These are phyloP conservation scores for Metrosideros polymorpha DNA, from an alignment of 441 rosid species.

Conservation along the genomic window DNA sequence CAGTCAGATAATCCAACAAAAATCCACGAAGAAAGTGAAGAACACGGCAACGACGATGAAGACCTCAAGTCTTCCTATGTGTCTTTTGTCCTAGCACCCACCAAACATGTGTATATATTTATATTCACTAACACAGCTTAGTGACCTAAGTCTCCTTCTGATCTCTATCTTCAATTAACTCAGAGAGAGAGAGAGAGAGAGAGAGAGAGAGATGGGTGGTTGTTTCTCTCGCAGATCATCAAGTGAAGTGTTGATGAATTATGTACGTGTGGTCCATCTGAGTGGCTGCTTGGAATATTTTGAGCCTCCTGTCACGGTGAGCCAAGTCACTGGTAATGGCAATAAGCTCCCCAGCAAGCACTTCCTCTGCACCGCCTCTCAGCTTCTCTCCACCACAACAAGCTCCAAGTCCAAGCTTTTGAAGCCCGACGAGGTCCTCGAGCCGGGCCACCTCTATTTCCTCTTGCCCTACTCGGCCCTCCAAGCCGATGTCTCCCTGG, in stretches of 20 bases:
- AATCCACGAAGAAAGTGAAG: not conserved
- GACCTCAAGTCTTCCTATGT: not conserved
- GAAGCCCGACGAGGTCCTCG: slow-evolving; percentile 7
- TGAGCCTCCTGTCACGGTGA: slow-evolving; percentile 18
- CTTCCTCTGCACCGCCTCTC: slow-evolving; percentile 22
- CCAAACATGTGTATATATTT: not conserved
- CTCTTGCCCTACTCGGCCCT: slow-evolving; percentile 17
- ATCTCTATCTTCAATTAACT: not conserved
- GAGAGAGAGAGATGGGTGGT: too few relatives aligned
- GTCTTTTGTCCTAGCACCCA: not conserved
- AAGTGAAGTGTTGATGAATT: not conserved
- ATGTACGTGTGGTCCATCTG: slow-evolving; percentile 29
- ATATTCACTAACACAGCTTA: not conserved
- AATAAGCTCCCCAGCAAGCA: not conserved
- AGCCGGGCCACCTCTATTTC: slow-evolving; percentile 25
- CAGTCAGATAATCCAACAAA: not conserved
- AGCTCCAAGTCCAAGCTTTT: slow-evolving; percentile 9
- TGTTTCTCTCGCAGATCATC: slow-evolving; percentile 18
- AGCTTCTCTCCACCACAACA: slow-evolving; percentile 15
- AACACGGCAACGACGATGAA: not conserved
- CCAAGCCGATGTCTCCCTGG: slow-evolving; percentile 9
- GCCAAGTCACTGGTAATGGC: slow-evolving; percentile 10
- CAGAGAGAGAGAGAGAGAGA: not conserved
- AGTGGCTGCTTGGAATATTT: slow-evolving; percentile 27
- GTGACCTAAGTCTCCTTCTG: not conserved